Evolutionary conservation across 1,284 basidiomycete species (phyloP), one percentile per base, ranked within the genome.

Genomic region (Ganoderma boninense): DNA sequence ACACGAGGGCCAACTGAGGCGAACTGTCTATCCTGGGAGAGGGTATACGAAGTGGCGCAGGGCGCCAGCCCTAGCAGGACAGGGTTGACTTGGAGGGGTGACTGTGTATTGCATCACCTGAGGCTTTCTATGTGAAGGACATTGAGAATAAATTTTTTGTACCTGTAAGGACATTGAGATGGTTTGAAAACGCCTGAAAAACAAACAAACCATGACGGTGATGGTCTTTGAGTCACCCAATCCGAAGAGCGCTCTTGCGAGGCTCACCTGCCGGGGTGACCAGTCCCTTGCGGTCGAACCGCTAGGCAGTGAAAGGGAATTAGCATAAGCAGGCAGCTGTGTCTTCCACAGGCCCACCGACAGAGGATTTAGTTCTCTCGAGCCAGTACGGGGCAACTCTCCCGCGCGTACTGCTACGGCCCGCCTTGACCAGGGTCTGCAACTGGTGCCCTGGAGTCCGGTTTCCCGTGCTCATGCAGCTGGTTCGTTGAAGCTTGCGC

Each of bases 61-160:
- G 66, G 66, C 42, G 66, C 64, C 18, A 46, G 18, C 2, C 26
- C 62, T 23, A 42, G 56, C 29, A 56, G 18, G 64, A 20, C 40
- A 56, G 18, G 43, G 29, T 61, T 43, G 35, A 38, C 38, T 38
- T 38, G 32, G 5, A 52, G 20, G 23, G 40, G 64, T 20, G 46
- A 42, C n/a, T 23, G 46, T 18, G 54, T 67, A 18, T 66, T 67
- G 29, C 66, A 57, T 32, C 54, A 32, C 46, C 64, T 68, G 23
- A 74, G 69, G 67, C 73, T 74, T 20, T 71, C 71, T 35, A 73
- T 74, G 71, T 69, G 73, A n/a, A 59, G 64, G 62, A 43, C 65
- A 38, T 57, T 73, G 46, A 65, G 70, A 54, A 70, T 43, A 13
- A 43, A 43, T 2, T 1, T 43, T 43, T 10, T 43, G 13, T 14